Base-by-base conservation (phyloP, 192 early-diverging fungal genomes). In the Backusella morwellensis region DNA sequence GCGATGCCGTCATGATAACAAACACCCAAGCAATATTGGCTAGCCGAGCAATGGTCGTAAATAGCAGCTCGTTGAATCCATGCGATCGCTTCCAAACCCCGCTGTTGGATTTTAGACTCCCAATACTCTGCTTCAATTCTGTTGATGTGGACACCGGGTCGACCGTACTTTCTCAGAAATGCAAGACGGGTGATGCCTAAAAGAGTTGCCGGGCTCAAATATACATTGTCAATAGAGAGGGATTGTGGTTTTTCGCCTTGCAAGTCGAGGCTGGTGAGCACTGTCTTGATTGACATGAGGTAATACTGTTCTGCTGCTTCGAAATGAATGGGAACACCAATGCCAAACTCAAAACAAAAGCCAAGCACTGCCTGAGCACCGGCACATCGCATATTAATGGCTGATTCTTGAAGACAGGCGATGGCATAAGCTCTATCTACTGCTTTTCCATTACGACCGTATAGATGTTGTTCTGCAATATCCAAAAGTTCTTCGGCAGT, bases 291-390 rank as follows among this genome's bases (percentile, higher is more conserved):
- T 8, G 93, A 92, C 3, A 75, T 66, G 26, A 91, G 77, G 76
- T 96, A 95, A 66, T 92, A 82, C 38, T 77, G 68, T 75, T 96
- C 95, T 36, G 92, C 90, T 47, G 79, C 78, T 54, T 85, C 78
- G 81, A 86, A 91, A 54, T 96, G 86, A 17, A 79, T 80, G n/a
- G 81, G 76, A 12, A 92, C 72, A 3, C 95, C 95, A 8, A 96
- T 78, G 15, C 91, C 94, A 84, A 96, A 96, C 76, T 96, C 95
- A 84, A 91, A 91, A 77, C 93, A 94, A 77, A 96, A 95, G 8
- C 90, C 95, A 5, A 95, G 81, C 3, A 94, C 75, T 0, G 92
- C 92, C 70, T 91, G 84, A 38, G 88, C 86, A n/a, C 86, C 83
- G 12, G 80, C 17, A 50, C 88, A 85, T 44, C 41, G 6, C 26